Evolutionary conservation across 345 rosid genomes (phyloP).

Genomic region (Brassica nigra): DNA sequence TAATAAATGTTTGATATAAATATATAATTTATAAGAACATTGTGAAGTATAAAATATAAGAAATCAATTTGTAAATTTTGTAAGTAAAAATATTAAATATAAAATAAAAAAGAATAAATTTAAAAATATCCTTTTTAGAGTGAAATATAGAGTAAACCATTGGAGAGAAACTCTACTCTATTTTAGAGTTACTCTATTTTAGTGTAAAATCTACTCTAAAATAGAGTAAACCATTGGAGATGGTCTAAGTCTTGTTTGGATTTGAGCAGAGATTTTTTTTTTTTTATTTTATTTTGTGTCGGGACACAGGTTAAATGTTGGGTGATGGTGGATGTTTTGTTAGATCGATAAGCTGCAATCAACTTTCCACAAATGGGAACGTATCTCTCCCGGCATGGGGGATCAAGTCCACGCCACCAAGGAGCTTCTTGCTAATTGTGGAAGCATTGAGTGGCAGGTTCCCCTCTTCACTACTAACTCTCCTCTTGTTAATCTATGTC

Average conservation of each 20-base stretch:
- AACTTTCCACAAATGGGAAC: slow-evolving; percentile 87
- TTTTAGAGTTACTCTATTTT: too few relatives aligned
- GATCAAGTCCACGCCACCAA: slow-evolving; percentile 64
- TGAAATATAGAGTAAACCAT: too few relatives aligned
- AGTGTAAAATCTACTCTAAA: too few relatives aligned
- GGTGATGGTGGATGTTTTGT: slow-evolving; percentile 24
- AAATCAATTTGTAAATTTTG: too few relatives aligned
- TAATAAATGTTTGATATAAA: too few relatives aligned
- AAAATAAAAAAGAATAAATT: too few relatives aligned
- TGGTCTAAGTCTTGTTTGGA: slow-evolving; percentile 44
- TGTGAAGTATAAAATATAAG: too few relatives aligned
- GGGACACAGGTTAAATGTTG: slow-evolving; percentile 13
- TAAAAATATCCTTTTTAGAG: too few relatives aligned
- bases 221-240: too few relatives aligned
- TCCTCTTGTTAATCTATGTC: not conserved
- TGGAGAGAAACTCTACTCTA: too few relatives aligned
- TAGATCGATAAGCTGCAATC: slow-evolving; percentile 94
- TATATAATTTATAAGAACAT: too few relatives aligned
- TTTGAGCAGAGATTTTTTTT: not conserved
- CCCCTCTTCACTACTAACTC: slow-evolving; percentile 1
- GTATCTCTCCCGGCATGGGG: slow-evolving; percentile 55
- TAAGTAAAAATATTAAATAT: too few relatives aligned
- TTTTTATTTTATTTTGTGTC: not conserved
- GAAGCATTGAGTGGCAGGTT: slow-evolving; percentile 99
- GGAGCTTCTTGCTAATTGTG: slow-evolving; percentile 75